Conservation (phyloP, 2,329 filamentous ascomycete genomes). For the Aspergillus jensenii region DNA sequence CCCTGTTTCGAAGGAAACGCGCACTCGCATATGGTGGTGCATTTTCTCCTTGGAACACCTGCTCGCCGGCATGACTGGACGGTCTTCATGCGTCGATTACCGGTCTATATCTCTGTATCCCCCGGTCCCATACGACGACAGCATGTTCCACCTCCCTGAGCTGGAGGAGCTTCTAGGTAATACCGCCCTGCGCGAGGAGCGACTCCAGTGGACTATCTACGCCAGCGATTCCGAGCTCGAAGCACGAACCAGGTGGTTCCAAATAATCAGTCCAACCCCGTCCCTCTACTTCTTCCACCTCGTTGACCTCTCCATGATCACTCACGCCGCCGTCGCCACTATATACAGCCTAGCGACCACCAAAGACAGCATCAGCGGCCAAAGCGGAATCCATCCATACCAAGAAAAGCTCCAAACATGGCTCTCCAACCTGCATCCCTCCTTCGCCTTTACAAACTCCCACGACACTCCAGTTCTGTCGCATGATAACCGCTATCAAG, state of each 20-base stretch:
- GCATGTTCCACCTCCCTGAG: slow-evolving; percentile 23
- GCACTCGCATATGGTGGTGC: slow-evolving; percentile 44
- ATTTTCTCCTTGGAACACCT: slow-evolving; percentile 39
- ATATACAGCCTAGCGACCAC: background rate
- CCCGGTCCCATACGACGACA: slow-evolving; percentile 31
- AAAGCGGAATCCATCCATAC: background rate
- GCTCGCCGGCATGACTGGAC: slow-evolving; percentile 41
- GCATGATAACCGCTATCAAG: background rate
- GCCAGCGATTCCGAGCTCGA: background rate
- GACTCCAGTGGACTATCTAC: background rate
- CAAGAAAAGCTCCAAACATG: background rate
- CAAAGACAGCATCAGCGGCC: background rate
- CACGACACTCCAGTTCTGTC: background rate
- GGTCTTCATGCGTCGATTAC: slow-evolving; percentile 35
- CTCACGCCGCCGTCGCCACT: background rate
- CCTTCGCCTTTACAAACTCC: background rate
- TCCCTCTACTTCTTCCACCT: slow-evolving; percentile 2
- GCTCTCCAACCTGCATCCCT: background rate
- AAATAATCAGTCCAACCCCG: background rate
- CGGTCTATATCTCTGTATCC: slow-evolving; percentile 30
- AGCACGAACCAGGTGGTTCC: background rate
- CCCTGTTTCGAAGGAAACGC: slow-evolving; percentile 38
- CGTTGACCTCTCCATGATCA: slow-evolving; percentile 1
- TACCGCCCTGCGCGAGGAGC: background rate
- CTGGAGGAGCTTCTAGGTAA: slow-evolving; percentile 10